phyloP scores from a whole-genome alignment of 2,329 filamentous ascomycete genomes.

The Paraconiothyrium brasiliense region DNA sequence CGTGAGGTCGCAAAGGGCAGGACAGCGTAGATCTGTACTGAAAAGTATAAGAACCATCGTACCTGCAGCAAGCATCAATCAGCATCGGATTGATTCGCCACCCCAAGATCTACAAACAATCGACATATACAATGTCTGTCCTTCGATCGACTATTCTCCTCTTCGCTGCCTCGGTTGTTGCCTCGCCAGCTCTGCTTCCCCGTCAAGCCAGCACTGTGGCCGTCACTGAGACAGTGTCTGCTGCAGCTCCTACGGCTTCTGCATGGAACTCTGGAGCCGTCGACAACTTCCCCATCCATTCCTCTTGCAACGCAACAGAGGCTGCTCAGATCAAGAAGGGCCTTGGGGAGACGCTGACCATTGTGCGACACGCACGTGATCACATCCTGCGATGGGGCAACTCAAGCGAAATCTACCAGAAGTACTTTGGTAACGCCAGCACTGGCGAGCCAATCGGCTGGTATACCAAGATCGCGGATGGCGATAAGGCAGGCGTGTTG shows the following conservation, averaged over 20 bases:
- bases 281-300: conserved; percentile 63
- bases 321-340: conserved; percentile 64
- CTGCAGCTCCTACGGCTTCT: conserved; percentile 29
- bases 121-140: conserved; percentile 32
- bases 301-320: conserved; percentile 72
- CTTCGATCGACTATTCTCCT: conserved; percentile 32
- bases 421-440: conserved; percentile 72
- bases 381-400: conserved; percentile 68
- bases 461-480: conserved; percentile 68
- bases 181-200: conserved; percentile 35
- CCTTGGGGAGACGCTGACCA: conserved; percentile 65
- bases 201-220: conserved; percentile 32
- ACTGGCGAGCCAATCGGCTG: conserved; percentile 69
- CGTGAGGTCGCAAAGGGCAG: not conserved
- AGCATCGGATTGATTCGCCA: conserved; percentile 2
- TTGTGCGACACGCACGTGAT: conserved; percentile 69
- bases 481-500: conserved; percentile 64
- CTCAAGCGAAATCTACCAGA: conserved; percentile 67
- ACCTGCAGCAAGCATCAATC: conserved; percentile 5
- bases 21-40: not conserved
- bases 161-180: conserved; percentile 37
- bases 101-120: not conserved
- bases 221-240: conserved; percentile 31
- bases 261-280: conserved; percentile 52
- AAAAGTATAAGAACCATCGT: conserved; percentile 9